These are phyloP conservation scores for Triticum urartu DNA, from an alignment of 176 grass and related monocot species.

Conservation along the genomic window DNA sequence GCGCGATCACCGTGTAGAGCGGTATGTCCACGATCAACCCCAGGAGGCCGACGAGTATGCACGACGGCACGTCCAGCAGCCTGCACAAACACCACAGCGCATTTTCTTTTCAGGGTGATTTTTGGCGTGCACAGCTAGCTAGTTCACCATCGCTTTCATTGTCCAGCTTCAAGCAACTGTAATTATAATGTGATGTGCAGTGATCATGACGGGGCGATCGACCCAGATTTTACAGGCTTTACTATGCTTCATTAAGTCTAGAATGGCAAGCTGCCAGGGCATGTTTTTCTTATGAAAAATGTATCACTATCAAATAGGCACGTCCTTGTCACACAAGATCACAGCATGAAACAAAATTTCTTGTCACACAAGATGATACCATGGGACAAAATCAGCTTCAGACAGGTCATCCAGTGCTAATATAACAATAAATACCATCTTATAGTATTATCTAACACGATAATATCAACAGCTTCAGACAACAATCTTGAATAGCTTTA, in stretches of 20 bases:
- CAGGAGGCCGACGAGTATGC: conserved; percentile 55
- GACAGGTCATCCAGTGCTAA: too few species aligned
- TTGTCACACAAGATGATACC: conserved; percentile 1
- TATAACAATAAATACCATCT: too few species aligned
- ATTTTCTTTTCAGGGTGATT: background rate
- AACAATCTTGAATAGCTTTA: conserved; percentile 7
- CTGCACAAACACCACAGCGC: conserved; percentile 29
- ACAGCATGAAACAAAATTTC: background rate
- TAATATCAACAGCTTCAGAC: too few species aligned
- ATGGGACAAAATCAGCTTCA: background rate
- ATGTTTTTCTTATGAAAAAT: background rate
- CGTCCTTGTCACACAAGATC: conserved; percentile 16
- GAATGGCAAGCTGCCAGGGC: background rate
- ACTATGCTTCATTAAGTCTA: background rate
- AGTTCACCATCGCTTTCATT: background rate
- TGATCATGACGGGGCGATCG: background rate
- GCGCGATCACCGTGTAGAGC: conserved; percentile 72
- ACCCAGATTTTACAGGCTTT: background rate
- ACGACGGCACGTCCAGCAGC: conserved; percentile 71
- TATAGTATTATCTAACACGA: too few species aligned
- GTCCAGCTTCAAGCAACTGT: background rate
- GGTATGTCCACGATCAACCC: conserved; percentile 79
- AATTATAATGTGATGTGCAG: background rate
- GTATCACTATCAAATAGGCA: background rate
- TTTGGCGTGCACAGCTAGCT: background rate